Evolutionary conservation across 2,329 filamentous ascomycete species (phyloP).

Genomic region (Penicillium thymicola): DNA sequence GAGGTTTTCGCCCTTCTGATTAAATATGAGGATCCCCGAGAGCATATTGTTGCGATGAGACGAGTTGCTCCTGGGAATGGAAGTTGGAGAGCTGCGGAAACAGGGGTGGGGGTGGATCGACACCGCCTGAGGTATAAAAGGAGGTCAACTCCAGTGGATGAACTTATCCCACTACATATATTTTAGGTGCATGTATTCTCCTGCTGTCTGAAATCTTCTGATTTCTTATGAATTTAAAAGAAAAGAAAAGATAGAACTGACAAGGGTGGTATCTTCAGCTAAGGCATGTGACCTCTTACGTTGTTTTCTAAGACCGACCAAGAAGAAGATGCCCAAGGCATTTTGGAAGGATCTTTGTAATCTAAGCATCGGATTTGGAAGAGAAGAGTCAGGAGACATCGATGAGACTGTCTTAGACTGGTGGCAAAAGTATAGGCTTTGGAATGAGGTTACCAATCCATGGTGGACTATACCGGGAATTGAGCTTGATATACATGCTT

Average conservation of each 20-base stretch:
- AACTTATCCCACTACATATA: too few relatives aligned
- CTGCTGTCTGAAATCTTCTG: too few relatives aligned
- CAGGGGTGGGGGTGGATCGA: conserved; percentile 17
- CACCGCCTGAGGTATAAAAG: conserved; percentile 18
- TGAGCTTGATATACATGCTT: too few relatives aligned
- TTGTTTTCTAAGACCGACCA: too few relatives aligned
- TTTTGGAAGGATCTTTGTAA: conserved; percentile 21
- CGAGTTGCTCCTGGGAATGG: conserved; percentile 8
- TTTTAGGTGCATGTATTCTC: too few relatives aligned
- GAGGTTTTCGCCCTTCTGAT: conserved; percentile 99
- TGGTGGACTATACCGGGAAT: too few relatives aligned
- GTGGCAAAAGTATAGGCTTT: not conserved
- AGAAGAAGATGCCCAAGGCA: conserved; percentile 17
- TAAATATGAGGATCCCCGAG: conserved; percentile 96
- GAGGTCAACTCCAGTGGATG: not conserved
- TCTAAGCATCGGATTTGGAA: conserved; percentile 4
- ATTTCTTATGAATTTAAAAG: too few relatives aligned
- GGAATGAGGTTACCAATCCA: too few relatives aligned
- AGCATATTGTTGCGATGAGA: conserved; percentile 63
- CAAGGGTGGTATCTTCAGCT: too few relatives aligned
- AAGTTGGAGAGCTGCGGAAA: conserved; percentile 13
- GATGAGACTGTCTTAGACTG: not conserved
- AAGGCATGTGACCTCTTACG: too few relatives aligned
- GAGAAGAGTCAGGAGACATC: not conserved
- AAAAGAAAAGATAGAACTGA: too few relatives aligned